These are phyloP conservation scores for Carex scoparia DNA, from an alignment of 176 grass and related monocot species.

Conservation along the genomic window DNA sequence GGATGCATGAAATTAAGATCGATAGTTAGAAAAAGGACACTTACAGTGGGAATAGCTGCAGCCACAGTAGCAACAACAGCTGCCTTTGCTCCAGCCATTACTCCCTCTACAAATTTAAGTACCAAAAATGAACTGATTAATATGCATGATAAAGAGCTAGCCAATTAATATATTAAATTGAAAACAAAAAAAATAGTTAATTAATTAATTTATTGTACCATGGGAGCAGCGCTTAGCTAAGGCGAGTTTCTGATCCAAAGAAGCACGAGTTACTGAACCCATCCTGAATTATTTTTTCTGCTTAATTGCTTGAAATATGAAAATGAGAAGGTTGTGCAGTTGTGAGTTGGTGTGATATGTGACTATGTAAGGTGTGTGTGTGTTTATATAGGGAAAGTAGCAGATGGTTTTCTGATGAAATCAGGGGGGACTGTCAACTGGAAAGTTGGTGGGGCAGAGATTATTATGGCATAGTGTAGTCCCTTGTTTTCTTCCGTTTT, in stretches of 20 bases:
- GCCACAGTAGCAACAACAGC: conserved; percentile 10
- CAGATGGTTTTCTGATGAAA: conserved; percentile 17
- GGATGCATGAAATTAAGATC: not conserved
- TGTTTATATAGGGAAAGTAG: conserved; percentile 8
- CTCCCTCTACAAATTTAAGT: no score
- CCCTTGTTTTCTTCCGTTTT: not conserved
- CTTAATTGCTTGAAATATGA: not conserved
- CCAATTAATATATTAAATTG: no score
- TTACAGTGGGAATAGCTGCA: conserved; percentile 31
- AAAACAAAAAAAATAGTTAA: no score
- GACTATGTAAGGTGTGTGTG: not conserved
- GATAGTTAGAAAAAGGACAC: not conserved
- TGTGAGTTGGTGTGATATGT: no score
- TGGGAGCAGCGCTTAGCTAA: conserved; percentile 60
- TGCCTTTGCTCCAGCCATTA: conserved; percentile 38
- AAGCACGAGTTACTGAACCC: conserved; percentile 37
- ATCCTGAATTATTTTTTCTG: conserved; percentile 13
- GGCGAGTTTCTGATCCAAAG: conserved; percentile 62
- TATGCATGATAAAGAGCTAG: not conserved
- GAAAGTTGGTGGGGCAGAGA: not conserved
- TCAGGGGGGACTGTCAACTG: not conserved
- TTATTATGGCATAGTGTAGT: not conserved
- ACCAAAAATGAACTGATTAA: not conserved
- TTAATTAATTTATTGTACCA: conserved; percentile 25
- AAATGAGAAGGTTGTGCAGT: not conserved